These are phyloP conservation scores for Pecoramyces ruminantium DNA, from an alignment of 192 early-diverging fungal species.

Conservation along the genomic window DNA sequence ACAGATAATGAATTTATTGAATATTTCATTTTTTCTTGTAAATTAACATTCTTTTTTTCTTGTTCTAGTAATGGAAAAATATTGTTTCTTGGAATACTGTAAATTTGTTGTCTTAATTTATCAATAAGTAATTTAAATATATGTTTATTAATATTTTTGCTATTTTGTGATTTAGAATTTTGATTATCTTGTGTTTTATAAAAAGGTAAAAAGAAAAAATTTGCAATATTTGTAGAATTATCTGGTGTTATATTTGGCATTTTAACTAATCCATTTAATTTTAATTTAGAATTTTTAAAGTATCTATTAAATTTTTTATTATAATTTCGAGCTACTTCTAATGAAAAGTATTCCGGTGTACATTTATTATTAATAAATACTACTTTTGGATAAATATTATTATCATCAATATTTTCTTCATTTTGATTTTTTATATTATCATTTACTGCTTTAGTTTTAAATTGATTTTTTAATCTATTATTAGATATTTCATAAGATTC, in stretches of 20 bases:
- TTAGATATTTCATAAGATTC: not conserved
- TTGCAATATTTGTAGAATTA: not conserved
- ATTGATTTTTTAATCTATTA: not conserved
- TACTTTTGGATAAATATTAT: not conserved
- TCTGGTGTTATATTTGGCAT: not conserved
- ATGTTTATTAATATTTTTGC: not conserved
- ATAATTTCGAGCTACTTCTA: not conserved
- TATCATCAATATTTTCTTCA: not conserved
- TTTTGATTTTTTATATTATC: not conserved
- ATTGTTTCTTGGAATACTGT: not conserved
- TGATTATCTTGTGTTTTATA: not conserved
- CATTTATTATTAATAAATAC: not conserved
- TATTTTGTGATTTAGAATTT: not conserved
- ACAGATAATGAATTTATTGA: not conserved
- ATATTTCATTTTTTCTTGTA: not conserved
- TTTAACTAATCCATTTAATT: not conserved
- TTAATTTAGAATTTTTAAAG: not conserved
- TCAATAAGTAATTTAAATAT: not conserved
- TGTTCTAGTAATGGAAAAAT: not conserved
- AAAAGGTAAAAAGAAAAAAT: not conserved
- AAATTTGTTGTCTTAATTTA: not conserved
- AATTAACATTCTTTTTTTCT: not conserved
- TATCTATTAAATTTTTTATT: not conserved
- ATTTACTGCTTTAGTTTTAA: not conserved
- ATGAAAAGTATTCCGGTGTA: not conserved